Evolutionary conservation across 257 asterid species (phyloP).

Genomic region (Plectranthus barbatus): DNA sequence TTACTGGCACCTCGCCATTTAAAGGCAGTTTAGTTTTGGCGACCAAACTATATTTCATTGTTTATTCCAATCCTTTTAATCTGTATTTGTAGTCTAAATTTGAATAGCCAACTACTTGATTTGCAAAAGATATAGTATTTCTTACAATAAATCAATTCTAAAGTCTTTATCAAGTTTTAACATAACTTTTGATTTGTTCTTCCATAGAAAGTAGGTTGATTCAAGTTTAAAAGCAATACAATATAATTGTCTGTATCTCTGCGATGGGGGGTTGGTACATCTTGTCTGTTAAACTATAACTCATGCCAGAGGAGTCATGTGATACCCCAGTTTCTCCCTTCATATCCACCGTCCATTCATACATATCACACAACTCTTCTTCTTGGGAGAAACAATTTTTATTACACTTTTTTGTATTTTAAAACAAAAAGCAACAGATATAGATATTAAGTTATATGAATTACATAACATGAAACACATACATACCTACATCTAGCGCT

Average conservation of each 20-base stretch:
- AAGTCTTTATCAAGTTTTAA: too few relatives aligned
- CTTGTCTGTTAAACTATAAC: neutral
- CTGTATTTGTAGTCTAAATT: too few relatives aligned
- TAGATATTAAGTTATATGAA: too few relatives aligned
- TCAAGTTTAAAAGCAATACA: neutral
- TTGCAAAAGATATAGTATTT: too few relatives aligned
- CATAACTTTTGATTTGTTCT: too few relatives aligned
- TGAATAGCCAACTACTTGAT: too few relatives aligned
- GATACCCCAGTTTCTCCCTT: neutral
- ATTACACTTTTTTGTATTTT: too few relatives aligned
- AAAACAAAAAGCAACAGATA: neutral
- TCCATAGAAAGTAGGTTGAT: too few relatives aligned
- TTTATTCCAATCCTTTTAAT: too few relatives aligned
- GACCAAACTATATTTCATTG: neutral
- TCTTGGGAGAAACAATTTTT: too few relatives aligned
- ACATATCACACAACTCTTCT: neutral
- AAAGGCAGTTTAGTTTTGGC: neutral
- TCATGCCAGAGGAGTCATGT: neutral
- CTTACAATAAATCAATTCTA: too few relatives aligned
- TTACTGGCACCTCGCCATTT: neutral
- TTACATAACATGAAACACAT: neutral
- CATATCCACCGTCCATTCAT: neutral
- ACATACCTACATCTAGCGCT: neutral
- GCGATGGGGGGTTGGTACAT: neutral
- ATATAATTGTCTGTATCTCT: too few relatives aligned